phyloP scores from a whole-genome alignment of 345 rosid species.

The Conringia planisiliqua region DNA sequence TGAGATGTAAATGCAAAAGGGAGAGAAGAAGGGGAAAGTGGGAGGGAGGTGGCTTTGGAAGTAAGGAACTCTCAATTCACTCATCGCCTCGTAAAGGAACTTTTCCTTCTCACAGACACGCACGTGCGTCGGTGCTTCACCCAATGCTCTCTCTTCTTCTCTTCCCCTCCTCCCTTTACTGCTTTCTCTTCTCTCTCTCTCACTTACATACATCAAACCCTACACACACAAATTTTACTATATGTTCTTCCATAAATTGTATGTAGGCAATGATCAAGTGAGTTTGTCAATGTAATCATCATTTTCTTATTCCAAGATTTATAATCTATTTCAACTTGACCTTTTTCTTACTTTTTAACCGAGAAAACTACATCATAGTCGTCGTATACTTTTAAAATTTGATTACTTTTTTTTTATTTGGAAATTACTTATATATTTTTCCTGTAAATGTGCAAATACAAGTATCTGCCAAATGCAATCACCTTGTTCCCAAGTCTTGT shows the following conservation, averaged over 20 bases:
- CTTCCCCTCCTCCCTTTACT: slow-evolving; percentile 27
- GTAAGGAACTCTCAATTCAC: slow-evolving; percentile 31
- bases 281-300: slow-evolving; percentile 2
- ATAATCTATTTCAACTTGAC: not conserved
- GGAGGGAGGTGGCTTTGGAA: slow-evolving; percentile 35
- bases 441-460: not conserved
- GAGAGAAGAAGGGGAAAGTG: slow-evolving; percentile 23
- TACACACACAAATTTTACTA: not conserved
- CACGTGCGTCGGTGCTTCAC: slow-evolving; percentile 57
- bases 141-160: slow-evolving; percentile 47
- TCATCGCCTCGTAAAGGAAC: slow-evolving; percentile 65
- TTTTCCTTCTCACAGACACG: slow-evolving; percentile 34
- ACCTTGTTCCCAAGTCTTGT: slow-evolving; percentile 37
- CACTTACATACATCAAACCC: slow-evolving; percentile 2
- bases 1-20: slow-evolving; percentile 1
- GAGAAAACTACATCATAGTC: not conserved
- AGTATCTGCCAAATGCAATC: slow-evolving; percentile 40
- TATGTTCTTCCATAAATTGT: not conserved
- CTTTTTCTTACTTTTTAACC: not conserved
- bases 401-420: no score
- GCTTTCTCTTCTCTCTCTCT: not conserved
- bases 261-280: not conserved
- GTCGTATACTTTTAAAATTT: no score
- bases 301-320: not conserved
- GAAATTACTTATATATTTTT: not conserved